Evolutionary conservation across 805 yeast genomes (phyloP).

Genomic region (Wickerhamiella hasegawae): DNA sequence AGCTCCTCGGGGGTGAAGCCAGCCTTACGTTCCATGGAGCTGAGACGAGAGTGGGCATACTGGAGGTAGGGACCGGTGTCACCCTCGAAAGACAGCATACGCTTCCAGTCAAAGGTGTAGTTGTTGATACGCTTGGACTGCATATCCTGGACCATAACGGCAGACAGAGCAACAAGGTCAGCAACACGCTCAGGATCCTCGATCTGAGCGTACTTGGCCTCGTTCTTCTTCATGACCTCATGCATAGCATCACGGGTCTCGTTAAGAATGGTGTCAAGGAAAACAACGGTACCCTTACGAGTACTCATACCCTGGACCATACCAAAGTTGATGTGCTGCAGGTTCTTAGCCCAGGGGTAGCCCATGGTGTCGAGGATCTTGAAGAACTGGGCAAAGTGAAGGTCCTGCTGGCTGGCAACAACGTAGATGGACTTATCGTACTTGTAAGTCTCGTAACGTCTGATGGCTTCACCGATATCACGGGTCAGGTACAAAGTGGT

Average conservation of each 20-base stretch:
- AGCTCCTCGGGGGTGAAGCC: slow-evolving; percentile 17
- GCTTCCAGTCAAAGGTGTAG: slow-evolving; percentile 92
- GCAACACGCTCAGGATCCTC: slow-evolving; percentile 91
- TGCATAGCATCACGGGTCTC: slow-evolving; percentile 91
- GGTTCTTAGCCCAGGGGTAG: slow-evolving; percentile 64
- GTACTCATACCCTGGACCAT: slow-evolving; percentile 98
- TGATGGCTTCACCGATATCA: slow-evolving; percentile 92
- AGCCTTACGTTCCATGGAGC: slow-evolving; percentile 85
- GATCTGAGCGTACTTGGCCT: slow-evolving; percentile 78
- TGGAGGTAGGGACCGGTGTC: slow-evolving; percentile 98
- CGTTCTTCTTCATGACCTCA: slow-evolving; percentile 88
- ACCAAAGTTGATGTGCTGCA: slow-evolving; percentile 85
- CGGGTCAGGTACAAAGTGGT: slow-evolving; percentile 87
- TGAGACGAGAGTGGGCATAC: slow-evolving; percentile 93
- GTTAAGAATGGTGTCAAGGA: slow-evolving; percentile 81
- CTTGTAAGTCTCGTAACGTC: slow-evolving; percentile 65
- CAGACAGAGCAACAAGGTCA: slow-evolving; percentile 88
- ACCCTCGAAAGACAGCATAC: slow-evolving; percentile 97
- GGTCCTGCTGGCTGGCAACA: slow-evolving; percentile 90
- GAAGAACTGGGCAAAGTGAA: slow-evolving; percentile 85
- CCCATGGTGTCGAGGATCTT: slow-evolving; percentile 87
- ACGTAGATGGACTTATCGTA: slow-evolving; percentile 96
- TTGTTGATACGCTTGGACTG: slow-evolving; percentile 92
- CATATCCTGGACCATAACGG: slow-evolving; percentile 99
- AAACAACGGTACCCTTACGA: slow-evolving; percentile 96